A percentile compares a stretch with the other conserved stretches of the same genome.
Conservation (phyloP, 176 grass and related monocot genomes). For the Aegilops umbellulata region DNA sequence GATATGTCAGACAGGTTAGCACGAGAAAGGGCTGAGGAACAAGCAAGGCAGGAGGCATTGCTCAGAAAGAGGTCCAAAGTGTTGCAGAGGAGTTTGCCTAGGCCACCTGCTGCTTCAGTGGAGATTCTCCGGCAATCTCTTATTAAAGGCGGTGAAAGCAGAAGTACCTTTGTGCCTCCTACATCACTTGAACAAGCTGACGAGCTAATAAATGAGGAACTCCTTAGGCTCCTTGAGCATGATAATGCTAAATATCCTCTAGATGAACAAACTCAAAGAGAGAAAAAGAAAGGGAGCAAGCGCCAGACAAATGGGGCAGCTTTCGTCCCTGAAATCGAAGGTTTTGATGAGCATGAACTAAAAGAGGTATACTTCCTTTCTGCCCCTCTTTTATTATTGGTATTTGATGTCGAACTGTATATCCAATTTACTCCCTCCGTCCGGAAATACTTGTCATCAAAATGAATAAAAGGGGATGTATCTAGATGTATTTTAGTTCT, state of each 20-base stretch:
- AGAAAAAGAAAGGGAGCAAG: slow-evolving; percentile 73
- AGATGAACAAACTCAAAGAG: slow-evolving; percentile 61
- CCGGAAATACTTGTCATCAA: too few species aligned
- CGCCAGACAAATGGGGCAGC: slow-evolving; percentile 36
- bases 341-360: slow-evolving; percentile 64
- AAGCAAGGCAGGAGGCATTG: slow-evolving; percentile 65
- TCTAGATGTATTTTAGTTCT: too few species aligned
- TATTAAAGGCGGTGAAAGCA: slow-evolving; percentile 70
- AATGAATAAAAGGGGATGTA: too few species aligned
- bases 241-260: slow-evolving; percentile 95
- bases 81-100: slow-evolving; percentile 84
- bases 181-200: slow-evolving; percentile 88
- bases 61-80: slow-evolving; percentile 94
- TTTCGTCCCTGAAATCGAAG: slow-evolving; percentile 77
- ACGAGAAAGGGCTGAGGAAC: slow-evolving; percentile 73
- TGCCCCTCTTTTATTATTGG: neutral
- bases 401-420: slow-evolving; percentile 10
- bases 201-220: slow-evolving; percentile 72
- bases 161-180: slow-evolving; percentile 80
- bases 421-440: neutral
- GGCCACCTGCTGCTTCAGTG: slow-evolving; percentile 61
- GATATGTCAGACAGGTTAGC: slow-evolving; percentile 82
- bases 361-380: slow-evolving; percentile 52
- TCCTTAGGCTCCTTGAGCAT: slow-evolving; percentile 69
- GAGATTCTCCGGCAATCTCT: slow-evolving; percentile 62